A percentile compares a stretch with the other conserved stretches of the same genome.
Conservation (phyloP, 2,329 filamentous ascomycete species). For the Monilinia vaccinii-corymbosi region DNA sequence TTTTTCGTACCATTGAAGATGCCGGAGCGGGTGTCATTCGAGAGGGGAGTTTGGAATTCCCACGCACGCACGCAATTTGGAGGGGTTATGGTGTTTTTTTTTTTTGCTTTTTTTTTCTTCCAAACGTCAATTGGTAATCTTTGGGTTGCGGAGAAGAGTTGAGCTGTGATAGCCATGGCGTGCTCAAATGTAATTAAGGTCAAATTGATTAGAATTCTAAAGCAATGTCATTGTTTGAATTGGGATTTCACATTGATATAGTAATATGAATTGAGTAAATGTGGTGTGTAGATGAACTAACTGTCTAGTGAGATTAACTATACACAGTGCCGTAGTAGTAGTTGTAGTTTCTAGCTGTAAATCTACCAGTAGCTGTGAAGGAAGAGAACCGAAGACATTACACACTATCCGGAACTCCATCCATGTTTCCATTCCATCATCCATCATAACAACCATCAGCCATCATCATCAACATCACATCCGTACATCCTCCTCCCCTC, state of each 20-base stretch:
- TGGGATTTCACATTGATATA: background rate
- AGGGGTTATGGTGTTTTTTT: slow-evolving; percentile 4
- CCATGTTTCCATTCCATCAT: background rate
- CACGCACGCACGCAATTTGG: slow-evolving; percentile 3
- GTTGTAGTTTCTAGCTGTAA: background rate
- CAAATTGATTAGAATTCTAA: background rate
- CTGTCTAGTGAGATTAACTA: background rate
- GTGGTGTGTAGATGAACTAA: background rate
- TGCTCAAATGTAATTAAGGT: background rate
- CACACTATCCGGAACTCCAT: background rate
- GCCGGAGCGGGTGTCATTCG: background rate
- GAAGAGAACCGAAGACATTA: background rate
- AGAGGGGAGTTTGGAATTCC: background rate
- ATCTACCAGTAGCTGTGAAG: background rate
- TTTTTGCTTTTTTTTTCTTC: background rate
- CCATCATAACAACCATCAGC: background rate
- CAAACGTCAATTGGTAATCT: too few relatives aligned
- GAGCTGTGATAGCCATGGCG: background rate
- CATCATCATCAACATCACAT: background rate
- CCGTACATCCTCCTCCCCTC: background rate
- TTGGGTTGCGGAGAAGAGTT: background rate
- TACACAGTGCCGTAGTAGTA: background rate
- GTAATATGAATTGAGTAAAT: background rate
- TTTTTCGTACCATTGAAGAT: background rate
- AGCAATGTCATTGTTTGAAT: background rate